Evolutionary conservation across 139 green algal species (phyloP).

Genomic region (Tetratostichococcus sp.): DNA sequence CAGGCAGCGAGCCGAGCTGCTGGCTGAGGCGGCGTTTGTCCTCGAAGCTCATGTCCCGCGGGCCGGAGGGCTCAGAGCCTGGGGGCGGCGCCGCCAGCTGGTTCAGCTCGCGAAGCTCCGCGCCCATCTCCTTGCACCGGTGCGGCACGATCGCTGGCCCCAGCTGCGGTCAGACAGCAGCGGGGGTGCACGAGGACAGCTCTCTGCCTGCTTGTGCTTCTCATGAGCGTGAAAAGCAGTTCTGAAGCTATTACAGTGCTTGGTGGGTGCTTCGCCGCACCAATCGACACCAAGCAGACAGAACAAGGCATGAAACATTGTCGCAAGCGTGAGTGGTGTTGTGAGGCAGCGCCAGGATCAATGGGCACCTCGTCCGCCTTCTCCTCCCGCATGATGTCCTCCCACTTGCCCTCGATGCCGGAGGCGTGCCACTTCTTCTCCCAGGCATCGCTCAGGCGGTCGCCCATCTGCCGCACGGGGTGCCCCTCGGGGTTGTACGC

Average conservation of each 20-base stretch:
- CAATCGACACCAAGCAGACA: too few species aligned
- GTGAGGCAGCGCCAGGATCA: too few species aligned
- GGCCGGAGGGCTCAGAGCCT: not conserved
- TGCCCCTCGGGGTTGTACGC: slow-evolving; percentile 47
- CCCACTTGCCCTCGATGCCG: slow-evolving; percentile 42
- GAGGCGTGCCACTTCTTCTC: slow-evolving; percentile 49
- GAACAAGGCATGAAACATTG: too few species aligned
- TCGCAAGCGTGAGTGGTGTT: too few species aligned
- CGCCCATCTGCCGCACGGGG: slow-evolving; percentile 45
- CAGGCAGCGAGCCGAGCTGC: slow-evolving; percentile 26
- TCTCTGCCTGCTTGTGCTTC: too few species aligned
- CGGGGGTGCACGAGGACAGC: too few species aligned
- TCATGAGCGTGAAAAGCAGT: too few species aligned
- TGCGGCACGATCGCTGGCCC: not conserved
- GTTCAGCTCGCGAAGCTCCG: slow-evolving; percentile 15
- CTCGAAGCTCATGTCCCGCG: slow-evolving; percentile 56
- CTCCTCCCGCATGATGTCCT: slow-evolving; percentile 26
- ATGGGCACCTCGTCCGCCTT: slow-evolving; percentile 27
- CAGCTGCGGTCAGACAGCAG: not conserved
- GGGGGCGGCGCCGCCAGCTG: not conserved
- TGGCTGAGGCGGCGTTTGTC: slow-evolving; percentile 54
- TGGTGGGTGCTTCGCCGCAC: too few species aligned
- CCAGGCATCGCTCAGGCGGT: slow-evolving; percentile 40
- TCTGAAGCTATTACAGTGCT: too few species aligned
- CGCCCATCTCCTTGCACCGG: not conserved